These are phyloP conservation scores for Candida patagonica DNA, from an alignment of 805 yeast species.

Conservation along the genomic window DNA sequence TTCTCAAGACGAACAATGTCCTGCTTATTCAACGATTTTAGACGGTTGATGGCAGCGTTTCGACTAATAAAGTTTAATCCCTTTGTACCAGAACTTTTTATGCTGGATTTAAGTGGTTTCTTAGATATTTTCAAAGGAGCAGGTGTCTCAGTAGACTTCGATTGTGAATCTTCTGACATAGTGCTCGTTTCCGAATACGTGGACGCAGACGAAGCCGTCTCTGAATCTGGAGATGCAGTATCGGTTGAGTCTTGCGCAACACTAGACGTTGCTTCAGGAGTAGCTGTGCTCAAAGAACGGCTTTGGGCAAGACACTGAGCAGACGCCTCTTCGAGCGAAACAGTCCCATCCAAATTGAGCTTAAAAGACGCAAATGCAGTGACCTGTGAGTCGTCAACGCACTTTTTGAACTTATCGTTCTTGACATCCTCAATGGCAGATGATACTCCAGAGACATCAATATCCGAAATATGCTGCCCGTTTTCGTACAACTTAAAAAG, in stretches of 20 bases:
- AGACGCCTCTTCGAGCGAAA: slow-evolving; percentile 10
- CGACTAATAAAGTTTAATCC: slow-evolving; percentile 29
- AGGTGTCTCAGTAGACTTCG: slow-evolving; percentile 12
- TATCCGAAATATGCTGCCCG: slow-evolving; percentile 27
- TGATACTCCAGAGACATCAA: slow-evolving; percentile 20
- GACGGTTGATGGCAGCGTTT: slow-evolving; percentile 36
- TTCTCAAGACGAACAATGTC: slow-evolving; percentile 47
- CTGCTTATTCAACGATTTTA: slow-evolving; percentile 42
- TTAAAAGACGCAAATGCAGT: slow-evolving; percentile 11
- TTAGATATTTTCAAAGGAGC: slow-evolving; percentile 6
- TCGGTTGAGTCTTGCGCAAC: slow-evolving; percentile 4
- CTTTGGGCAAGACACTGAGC: slow-evolving; percentile 13
- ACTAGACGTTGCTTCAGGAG: slow-evolving; percentile 7
- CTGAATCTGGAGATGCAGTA: slow-evolving; percentile 7
- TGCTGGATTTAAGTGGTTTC: slow-evolving; percentile 1
- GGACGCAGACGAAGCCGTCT: slow-evolving; percentile 7
- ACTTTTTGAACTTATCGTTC: slow-evolving; percentile 15
- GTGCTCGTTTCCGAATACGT: neutral
- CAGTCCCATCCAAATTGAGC: slow-evolving; percentile 15
- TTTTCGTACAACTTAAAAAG: slow-evolving; percentile 33
- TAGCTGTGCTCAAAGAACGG: slow-evolving; percentile 2
- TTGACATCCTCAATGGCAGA: slow-evolving; percentile 21
- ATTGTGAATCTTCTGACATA: slow-evolving; percentile 10
- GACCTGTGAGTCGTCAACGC: slow-evolving; percentile 8
- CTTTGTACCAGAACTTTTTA: slow-evolving; percentile 8